phyloP scores from a whole-genome alignment of 768 basidiomycete species.

The Boletus coccyginus region DNA sequence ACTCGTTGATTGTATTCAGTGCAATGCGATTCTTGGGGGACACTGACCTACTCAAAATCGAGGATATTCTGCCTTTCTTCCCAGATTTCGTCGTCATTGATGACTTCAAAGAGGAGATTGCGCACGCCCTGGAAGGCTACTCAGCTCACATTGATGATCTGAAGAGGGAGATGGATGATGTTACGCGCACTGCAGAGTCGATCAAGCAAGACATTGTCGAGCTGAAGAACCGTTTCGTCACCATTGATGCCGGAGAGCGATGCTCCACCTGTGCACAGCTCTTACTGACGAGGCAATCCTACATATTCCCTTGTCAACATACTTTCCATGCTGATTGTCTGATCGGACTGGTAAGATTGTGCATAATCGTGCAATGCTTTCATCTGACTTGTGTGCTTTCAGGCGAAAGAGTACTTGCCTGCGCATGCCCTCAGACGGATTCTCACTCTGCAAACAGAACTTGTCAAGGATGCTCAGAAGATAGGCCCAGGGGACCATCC shows the following conservation, averaged over 20 bases:
- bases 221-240: slow-evolving; percentile 86
- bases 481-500: slow-evolving; percentile 32
- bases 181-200: slow-evolving; percentile 85
- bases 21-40: slow-evolving; percentile 97
- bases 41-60: slow-evolving; percentile 93
- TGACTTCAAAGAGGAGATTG: slow-evolving; percentile 99
- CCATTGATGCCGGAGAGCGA: slow-evolving; percentile 82
- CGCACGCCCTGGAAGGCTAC: slow-evolving; percentile 91
- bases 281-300: slow-evolving; percentile 88
- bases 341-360: slow-evolving; percentile 76
- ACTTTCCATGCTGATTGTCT: slow-evolving; percentile 97
- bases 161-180: slow-evolving; percentile 95
- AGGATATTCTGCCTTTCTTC: slow-evolving; percentile 99
- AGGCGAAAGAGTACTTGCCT: slow-evolving; percentile 93
- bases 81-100: slow-evolving; percentile 99
- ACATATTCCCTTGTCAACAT: slow-evolving; percentile 98
- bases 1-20: slow-evolving; percentile 39
- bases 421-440: slow-evolving; percentile 81
- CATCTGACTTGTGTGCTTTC: slow-evolving; percentile 2
- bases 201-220: slow-evolving; percentile 90
- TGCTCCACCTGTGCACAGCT: slow-evolving; percentile 79
- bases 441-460: slow-evolving; percentile 78
- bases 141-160: slow-evolving; percentile 86
- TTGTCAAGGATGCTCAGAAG: slow-evolving; percentile 55
- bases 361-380: background rate